These are phyloP conservation scores for Austroboletus niveus DNA, from an alignment of 1,284 basidiomycete genomes.

Conservation along the genomic window DNA sequence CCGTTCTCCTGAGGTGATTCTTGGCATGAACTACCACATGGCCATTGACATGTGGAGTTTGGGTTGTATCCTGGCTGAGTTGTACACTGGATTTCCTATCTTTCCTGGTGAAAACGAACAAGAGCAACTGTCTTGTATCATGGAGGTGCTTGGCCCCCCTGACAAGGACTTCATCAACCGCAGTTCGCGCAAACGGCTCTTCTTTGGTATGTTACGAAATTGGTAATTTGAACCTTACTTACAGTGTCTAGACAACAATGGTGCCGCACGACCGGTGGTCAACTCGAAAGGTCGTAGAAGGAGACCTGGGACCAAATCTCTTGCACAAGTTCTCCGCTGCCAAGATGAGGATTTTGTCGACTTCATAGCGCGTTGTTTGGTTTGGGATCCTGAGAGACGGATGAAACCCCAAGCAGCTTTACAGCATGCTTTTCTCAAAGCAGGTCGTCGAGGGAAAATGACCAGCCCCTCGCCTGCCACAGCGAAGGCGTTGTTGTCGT, in stretches of 20 bases:
- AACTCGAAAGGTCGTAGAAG: slow-evolving; percentile 96
- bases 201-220: slow-evolving; percentile 75
- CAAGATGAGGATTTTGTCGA: slow-evolving; percentile 89
- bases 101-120: slow-evolving; percentile 99
- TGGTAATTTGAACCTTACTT: background rate
- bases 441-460: slow-evolving; percentile 55
- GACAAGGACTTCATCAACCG: slow-evolving; percentile 94
- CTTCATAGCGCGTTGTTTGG: slow-evolving; percentile 92
- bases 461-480: slow-evolving; percentile 44
- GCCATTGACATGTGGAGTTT: slow-evolving; percentile 98
- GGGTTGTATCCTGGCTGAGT: slow-evolving; percentile 95
- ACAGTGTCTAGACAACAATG: slow-evolving; percentile 74
- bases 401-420: slow-evolving; percentile 93
- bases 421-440: slow-evolving; percentile 86
- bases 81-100: slow-evolving; percentile 98
- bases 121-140: slow-evolving; percentile 98
- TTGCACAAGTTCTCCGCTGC: slow-evolving; percentile 85
- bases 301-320: slow-evolving; percentile 86
- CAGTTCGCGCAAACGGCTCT: slow-evolving; percentile 91
- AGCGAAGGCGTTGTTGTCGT: slow-evolving; percentile 51
- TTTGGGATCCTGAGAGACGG: slow-evolving; percentile 97
- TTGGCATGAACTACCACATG: slow-evolving; percentile 94
- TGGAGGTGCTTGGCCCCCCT: slow-evolving; percentile 97
- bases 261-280: slow-evolving; percentile 88
- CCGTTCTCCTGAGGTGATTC: slow-evolving; percentile 91